These are phyloP conservation scores for Beauveria bassiana DNA, from an alignment of 2,329 filamentous ascomycete species.

Conservation along the genomic window DNA sequence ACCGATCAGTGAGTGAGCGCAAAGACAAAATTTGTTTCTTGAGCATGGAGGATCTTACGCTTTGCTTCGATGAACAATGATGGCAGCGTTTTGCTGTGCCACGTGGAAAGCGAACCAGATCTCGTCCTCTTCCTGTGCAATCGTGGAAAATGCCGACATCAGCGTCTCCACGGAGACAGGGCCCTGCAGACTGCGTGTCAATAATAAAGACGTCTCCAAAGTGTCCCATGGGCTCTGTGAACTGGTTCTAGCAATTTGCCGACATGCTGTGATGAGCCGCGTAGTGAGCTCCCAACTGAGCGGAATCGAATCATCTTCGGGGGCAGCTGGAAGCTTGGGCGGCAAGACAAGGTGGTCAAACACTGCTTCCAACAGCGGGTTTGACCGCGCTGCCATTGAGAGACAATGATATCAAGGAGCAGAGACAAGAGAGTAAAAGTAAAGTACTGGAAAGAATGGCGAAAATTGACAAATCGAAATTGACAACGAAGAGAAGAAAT, in stretches of 20 bases:
- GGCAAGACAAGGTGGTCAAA: conserved; percentile 1
- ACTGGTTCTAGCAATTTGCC: not conserved
- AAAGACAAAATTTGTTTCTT: not conserved
- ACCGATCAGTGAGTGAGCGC: not conserved
- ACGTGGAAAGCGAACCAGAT: conserved; percentile 17
- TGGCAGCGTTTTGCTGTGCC: conserved; percentile 24
- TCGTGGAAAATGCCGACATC: not conserved
- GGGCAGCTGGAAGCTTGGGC: not conserved
- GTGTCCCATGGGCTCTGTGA: not conserved
- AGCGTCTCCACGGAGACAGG: not conserved
- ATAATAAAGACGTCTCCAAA: not conserved
- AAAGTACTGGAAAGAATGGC: too few relatives aligned
- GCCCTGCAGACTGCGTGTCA: not conserved
- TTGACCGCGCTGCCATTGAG: not conserved
- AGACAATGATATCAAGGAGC: too few relatives aligned
- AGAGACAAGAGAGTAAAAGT: too few relatives aligned
- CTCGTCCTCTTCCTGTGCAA: not conserved
- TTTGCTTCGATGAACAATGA: conserved; percentile 19
- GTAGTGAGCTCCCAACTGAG: not conserved
- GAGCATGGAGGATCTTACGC: conserved; percentile 14
- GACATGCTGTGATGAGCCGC: not conserved
- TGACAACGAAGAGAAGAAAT: too few relatives aligned
- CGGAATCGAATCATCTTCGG: not conserved
- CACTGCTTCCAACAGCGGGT: not conserved
- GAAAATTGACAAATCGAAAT: too few relatives aligned